phyloP scores from a whole-genome alignment of 2,329 filamentous ascomycete species.

The Colletotrichum tropicale region DNA sequence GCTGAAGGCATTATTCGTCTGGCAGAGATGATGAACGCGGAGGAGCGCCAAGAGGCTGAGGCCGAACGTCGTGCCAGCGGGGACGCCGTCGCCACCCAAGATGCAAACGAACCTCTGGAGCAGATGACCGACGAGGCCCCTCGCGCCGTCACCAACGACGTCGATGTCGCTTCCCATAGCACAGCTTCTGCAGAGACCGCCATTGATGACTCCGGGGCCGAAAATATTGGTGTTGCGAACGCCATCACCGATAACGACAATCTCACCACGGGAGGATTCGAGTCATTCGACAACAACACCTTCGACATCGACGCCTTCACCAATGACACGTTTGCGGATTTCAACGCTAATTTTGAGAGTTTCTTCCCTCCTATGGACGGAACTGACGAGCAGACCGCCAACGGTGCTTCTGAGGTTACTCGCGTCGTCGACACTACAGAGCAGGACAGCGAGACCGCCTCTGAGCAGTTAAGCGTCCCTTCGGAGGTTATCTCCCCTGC shows the following conservation, averaged over 20 bases:
- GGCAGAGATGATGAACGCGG: neutral
- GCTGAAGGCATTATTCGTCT: neutral
- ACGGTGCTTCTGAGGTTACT: fast-evolving
- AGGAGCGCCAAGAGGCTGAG: neutral
- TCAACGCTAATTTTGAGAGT: no score
- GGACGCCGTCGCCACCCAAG: neutral
- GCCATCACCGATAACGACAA: neutral
- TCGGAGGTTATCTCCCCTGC: neutral
- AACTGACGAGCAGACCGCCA: neutral
- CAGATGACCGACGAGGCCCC: neutral
- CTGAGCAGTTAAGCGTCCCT: neutral
- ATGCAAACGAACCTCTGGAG: neutral
- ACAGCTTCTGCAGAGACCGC: neutral
- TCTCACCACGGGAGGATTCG: neutral
- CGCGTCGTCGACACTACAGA: neutral
- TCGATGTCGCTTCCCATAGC: neutral
- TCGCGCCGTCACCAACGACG: neutral
- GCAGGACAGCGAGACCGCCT: neutral
- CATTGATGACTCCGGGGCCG: neutral
- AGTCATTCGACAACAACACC: neutral
- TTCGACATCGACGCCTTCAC: neutral
- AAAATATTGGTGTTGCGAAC: neutral
- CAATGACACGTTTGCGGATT: fast-evolving
- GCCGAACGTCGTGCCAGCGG: neutral
- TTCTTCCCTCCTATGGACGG: neutral